Evolutionary conservation across 805 yeast species (phyloP).

Genomic region (Suhomyces kilbournensis): DNA sequence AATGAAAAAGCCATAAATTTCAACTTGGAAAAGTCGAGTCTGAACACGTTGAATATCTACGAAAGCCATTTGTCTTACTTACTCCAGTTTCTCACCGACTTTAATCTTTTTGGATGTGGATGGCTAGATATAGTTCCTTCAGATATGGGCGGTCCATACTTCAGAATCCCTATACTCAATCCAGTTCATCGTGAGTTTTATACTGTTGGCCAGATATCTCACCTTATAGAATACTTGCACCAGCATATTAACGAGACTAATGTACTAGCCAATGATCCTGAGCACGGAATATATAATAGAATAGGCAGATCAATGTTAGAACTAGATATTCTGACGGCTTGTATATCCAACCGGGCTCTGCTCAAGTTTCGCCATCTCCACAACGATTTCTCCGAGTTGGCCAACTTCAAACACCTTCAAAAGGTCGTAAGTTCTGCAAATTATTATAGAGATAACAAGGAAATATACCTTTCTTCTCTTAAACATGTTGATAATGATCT

Average conservation of each 20-base stretch:
- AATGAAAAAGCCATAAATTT: conserved; percentile 20
- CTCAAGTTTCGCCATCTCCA: conserved; percentile 49
- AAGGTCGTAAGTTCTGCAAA: not conserved
- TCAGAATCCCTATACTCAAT: conserved; percentile 54
- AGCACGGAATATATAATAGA: conserved; percentile 36
- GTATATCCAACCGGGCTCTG: conserved; percentile 54
- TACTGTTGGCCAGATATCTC: conserved; percentile 3
- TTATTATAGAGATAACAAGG: conserved; percentile 1
- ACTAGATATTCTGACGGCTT: conserved; percentile 61
- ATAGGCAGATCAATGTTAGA: conserved; percentile 67
- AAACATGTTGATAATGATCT: conserved; percentile 60
- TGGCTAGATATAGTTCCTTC: conserved; percentile 52
- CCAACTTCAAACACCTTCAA: conserved; percentile 7
- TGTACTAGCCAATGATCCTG: conserved; percentile 22
- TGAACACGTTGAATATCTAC: conserved; percentile 26
- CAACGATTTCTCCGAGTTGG: conserved; percentile 43
- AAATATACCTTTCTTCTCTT: conserved; percentile 44
- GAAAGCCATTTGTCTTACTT: conserved; percentile 81
- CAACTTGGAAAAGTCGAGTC: not conserved
- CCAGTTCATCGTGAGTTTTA: not conserved
- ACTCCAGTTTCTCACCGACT: conserved; percentile 79
- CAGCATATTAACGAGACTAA: conserved; percentile 22
- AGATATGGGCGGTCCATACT: conserved; percentile 23
- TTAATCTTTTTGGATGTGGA: conserved; percentile 78
- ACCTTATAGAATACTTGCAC: conserved; percentile 16